Evolutionary conservation across 2,329 filamentous ascomycete genomes (phyloP), one percentile per base, ranked within the genome.

Genomic region (Exophiala viscosa): DNA sequence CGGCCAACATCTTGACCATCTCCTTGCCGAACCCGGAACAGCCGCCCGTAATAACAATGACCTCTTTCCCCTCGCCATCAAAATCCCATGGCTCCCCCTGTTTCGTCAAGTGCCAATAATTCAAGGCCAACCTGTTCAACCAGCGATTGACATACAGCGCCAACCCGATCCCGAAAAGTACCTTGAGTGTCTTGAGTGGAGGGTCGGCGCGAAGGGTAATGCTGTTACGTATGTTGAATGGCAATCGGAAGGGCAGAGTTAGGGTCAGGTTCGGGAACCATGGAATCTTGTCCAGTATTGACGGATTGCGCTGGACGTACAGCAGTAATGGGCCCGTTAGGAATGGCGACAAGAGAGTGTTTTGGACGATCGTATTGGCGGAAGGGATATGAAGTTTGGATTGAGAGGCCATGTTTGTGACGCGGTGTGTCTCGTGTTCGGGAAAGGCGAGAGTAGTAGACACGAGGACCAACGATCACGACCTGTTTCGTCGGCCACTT

Each of bases 1-100:
- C 80, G 0, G 82, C 83, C n/a, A 93, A 73, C 48, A 85, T 67
- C 58, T 77, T 75, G 11, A 86, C 86, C 2, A 89, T 76, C 34
- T 78, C 71, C 15, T 78, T 81, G 11, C 88, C 88, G 63, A 92
- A 90, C 0, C 88, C 88, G 50, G 82, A 81, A 38, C 84, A 83
- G 6, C 88, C 88, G 5, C 88, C 87, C 0, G 88, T 57, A 51
- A 62, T 53, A 20, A 63, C 14, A 18, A 63, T 57, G 15, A 55
- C 50, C 41, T 63, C 61, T 8, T 76, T 78, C 85, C 86, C 90
- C 60, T 70, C 62, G 41, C 68, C 69, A 34, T 62, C 60, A 54
- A 60, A 63, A n/a, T 51, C 45, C 60, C 60, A 62, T 14, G 52
- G 45, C 15, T 15, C 53, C 2, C 57, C 57, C 68, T 70, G 17